A percentile compares a stretch with the other conserved stretches of the same genome.
Conservation (phyloP, 2,329 filamentous ascomycete species). For the Lachnellula occidentalis region DNA sequence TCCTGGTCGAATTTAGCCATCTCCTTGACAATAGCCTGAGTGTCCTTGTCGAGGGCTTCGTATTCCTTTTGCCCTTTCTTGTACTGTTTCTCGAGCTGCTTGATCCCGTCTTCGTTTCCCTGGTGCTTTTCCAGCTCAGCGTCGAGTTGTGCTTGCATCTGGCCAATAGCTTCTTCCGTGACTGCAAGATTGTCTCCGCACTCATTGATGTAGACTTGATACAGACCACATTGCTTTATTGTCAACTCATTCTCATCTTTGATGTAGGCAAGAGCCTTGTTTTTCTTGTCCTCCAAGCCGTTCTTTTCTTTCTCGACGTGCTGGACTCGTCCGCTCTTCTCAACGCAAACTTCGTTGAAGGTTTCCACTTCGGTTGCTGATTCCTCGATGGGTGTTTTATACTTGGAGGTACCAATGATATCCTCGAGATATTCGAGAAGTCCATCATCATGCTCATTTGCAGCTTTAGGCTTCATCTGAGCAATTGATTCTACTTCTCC, state of each 20-base stretch:
- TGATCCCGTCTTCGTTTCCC: constrained; percentile 85
- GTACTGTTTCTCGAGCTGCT: constrained; percentile 79
- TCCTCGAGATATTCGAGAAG: constrained; percentile 95
- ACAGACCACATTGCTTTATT: constrained; percentile 83
- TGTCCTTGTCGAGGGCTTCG: constrained; percentile 74
- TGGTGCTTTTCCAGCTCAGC: constrained; percentile 87
- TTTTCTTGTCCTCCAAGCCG: constrained; percentile 89
- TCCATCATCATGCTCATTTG: constrained; percentile 91
- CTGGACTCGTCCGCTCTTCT: constrained; percentile 92
- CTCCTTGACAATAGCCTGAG: constrained; percentile 75
- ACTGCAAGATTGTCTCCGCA: constrained; percentile 85
- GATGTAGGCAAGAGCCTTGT: constrained; percentile 84
- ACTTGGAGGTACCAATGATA: constrained; percentile 97
- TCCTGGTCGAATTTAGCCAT: constrained; percentile 94
- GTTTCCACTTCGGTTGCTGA: constrained; percentile 83
- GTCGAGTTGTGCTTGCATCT: constrained; percentile 83
- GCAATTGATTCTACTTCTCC: constrained; percentile 98
- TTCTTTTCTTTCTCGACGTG: constrained; percentile 98
- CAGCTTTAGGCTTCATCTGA: constrained; percentile 97
- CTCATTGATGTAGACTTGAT: constrained; percentile 85
- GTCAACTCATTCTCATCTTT: constrained; percentile 89
- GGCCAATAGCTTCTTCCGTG: constrained; percentile 81
- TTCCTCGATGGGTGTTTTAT: constrained; percentile 95
- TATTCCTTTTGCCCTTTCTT: constrained; percentile 78
- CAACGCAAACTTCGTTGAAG: constrained; percentile 88